A percentile compares a stretch with the other conserved stretches of the same genome.
These are phyloP conservation scores for Strobilomyces confusus DNA, from an alignment of 768 basidiomycete species.

Conservation along the genomic window DNA sequence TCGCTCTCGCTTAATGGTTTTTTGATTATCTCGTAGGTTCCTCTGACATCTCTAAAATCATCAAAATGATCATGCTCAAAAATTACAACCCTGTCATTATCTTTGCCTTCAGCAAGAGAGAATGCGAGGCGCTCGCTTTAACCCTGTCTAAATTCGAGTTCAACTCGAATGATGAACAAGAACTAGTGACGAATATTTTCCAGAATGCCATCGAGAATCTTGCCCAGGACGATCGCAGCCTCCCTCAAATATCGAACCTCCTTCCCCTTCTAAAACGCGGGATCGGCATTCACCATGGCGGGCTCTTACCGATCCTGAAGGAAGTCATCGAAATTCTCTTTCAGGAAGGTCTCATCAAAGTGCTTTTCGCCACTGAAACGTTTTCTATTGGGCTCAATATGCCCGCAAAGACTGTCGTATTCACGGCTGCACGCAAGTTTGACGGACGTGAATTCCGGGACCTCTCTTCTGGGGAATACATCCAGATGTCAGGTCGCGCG, in stretches of 20 bases:
- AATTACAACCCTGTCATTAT: constrained; percentile 98
- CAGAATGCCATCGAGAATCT: constrained; percentile 91
- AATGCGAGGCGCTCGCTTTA: constrained; percentile 91
- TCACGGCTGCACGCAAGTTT: constrained; percentile 92
- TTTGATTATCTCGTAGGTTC: constrained; percentile 47
- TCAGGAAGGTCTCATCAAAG: constrained; percentile 97
- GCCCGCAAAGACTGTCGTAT: constrained; percentile 99
- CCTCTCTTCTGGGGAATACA: constrained; percentile 93
- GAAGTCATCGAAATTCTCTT: constrained; percentile 99
- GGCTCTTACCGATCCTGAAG: constrained; percentile 93
- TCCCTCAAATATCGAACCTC: constrained; percentile 91
- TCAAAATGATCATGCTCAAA: constrained; percentile 97
- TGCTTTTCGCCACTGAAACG: constrained; percentile 97
- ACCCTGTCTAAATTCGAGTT: constrained; percentile 94
- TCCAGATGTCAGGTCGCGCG: constrained; percentile 99
- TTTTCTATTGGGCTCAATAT: constrained; percentile 98
- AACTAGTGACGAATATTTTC: constrained; percentile 83
- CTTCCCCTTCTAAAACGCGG: constrained; percentile 92
- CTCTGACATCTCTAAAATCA: constrained; percentile 95
- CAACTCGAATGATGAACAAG: constrained; percentile 89
- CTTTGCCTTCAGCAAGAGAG: constrained; percentile 97
- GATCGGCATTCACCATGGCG: constrained; percentile 97
- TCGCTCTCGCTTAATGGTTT: neutral
- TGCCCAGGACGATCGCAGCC: constrained; percentile 76
- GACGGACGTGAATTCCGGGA: constrained; percentile 94